A percentile compares a stretch with the other conserved stretches of the same genome.
Evolutionary conservation across 2,329 filamentous ascomycete genomes (phyloP).

Genomic region (Neofusicoccum cordaticola): DNA sequence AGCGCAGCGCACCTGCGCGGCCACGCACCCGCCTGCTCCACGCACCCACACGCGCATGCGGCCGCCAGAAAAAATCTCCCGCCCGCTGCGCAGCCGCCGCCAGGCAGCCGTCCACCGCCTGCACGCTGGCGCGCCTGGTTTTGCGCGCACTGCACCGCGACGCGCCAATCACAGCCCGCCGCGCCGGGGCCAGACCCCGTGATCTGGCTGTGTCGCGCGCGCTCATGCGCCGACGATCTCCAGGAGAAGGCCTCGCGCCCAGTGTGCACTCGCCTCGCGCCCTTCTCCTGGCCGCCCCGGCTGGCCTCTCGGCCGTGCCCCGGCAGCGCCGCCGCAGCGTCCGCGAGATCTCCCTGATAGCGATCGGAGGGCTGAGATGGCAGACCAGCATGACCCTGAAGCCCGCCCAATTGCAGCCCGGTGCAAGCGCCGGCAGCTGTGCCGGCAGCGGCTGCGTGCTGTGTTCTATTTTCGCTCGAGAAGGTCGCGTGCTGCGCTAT

Average conservation of each 20-base stretch:
- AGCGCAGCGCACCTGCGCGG: not conserved
- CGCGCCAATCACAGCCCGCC: not conserved
- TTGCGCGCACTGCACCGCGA: not conserved
- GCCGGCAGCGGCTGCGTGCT: not conserved
- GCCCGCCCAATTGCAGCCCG: not conserved
- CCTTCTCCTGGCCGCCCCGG: slow-evolving; percentile 11
- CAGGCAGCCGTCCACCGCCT: not conserved
- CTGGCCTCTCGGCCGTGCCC: not conserved
- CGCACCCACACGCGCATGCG: not conserved
- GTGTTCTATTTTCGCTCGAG: not conserved
- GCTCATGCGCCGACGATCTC: slow-evolving; percentile 3
- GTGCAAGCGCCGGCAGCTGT: slow-evolving; percentile 3
- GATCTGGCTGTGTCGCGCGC: slow-evolving; percentile 11
- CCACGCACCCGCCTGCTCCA: not conserved
- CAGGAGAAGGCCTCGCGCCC: slow-evolving; percentile 2
- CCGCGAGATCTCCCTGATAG: slow-evolving; percentile 7
- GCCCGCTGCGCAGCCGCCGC: not conserved
- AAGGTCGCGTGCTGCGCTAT: not conserved
- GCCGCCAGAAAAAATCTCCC: not conserved
- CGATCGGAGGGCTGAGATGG: not conserved
- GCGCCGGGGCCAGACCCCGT: slow-evolving; percentile 1
- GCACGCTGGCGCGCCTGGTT: slow-evolving; percentile 4
- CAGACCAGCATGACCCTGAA: slow-evolving; percentile 1
- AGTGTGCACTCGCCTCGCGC: slow-evolving; percentile 3
- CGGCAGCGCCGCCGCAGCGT: not conserved